Base-by-base conservation (phyloP, 2,329 filamentous ascomycete genomes). In the Phaeoacremonium minimum region DNA sequence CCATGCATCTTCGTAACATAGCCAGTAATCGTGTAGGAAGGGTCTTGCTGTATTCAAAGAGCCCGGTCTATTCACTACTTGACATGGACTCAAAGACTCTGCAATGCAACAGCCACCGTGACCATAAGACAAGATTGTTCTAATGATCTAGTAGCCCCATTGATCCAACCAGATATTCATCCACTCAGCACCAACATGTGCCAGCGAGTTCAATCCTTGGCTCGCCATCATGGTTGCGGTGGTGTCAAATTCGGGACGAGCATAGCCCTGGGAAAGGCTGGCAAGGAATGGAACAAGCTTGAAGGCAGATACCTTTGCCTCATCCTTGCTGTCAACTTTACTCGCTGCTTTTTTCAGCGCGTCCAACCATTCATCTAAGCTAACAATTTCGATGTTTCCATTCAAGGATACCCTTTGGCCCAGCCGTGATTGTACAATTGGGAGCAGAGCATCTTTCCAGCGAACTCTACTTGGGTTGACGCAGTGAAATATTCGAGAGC, bases 361-460 rank as follows among this genome's bases (percentile, higher is more conserved):
- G n/a, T 3, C 22, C n/a, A 26, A 9, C 22, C 22, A 26, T n/a
- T 26, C 22, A 9, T 26, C 22, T n/a, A 26, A n/a, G 9, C n/a
- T n/a, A 26, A 26, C 22, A 9, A n/a, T 26, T 9, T 26, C n/a
- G 22, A 26, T n/a, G 22, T 9, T 9, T 26, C n/a, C n/a, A n/a
- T n/a, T n/a, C 22, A 9, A 9, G 9, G 22, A 26, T 26, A n/a
- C 22, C n/a, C n/a, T 33, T 6, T 33, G 17, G 8, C 14, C 15
- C 11, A 33, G 31, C 6, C 31, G 16, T 13, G 17, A 16, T 14
- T 18, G 15, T 5, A 33, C 17, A 16, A n/a, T 22, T 18, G 32
- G 32, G 4, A 33, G 32, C 9, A 33, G 32, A 9, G 32, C 32
- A 6, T 9, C 15, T n/a, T 33, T 7, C 32, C 32, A 33, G n/a